Evolutionary conservation across 1,284 basidiomycete genomes (phyloP), one percentile per base, ranked within the genome.

Genomic region (Sanghuangporus baumii): DNA sequence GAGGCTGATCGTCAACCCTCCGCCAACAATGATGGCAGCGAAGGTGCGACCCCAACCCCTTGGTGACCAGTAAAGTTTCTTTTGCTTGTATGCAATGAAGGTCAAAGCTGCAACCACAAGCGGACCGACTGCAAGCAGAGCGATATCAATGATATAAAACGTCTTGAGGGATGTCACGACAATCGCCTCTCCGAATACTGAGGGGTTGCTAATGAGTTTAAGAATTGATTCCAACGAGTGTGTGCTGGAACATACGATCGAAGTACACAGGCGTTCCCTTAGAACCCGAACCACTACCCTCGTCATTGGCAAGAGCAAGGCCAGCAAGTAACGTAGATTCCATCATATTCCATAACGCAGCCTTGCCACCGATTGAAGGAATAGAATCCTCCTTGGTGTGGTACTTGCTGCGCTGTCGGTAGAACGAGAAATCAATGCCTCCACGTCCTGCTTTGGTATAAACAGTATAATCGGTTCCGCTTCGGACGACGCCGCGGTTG

Each of bases 281-380:
- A 38, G 62, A 71, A 16, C 65, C 68, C 31, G 68, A 68, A 18
- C 71, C 71, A 59, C 70, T 72, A 50, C 72, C 70, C 26, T 74
- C 70, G 55, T 75, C 70, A 65, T 83, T 81, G 14, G 85, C 74
- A 34, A 93, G 72, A 2, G 77, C 76, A 9, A 79, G 61, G 5
- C 84, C 87, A 0, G 84, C 81, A 2, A 79, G 82, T 56, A 77
- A 73, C 0, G 84, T 76, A 3, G 79, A 78, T 66, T 91, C 87
- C 80, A 91, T 81, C 86, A 91, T 89, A 2, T 81, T 79, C 89
- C 89, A 91, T 8, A 91, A 72, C 2, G 89, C 80, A 0, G 81
- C 84, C 14, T 77, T 66, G 51, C 70, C 64, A 26, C 69, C 71
- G 62, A 83, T 78, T 67, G 80, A 81, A 47, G 85, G 73, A 40